These are phyloP conservation scores for Aureobasidium mangrovei DNA, from an alignment of 2,329 filamentous ascomycete genomes.

Conservation along the genomic window DNA sequence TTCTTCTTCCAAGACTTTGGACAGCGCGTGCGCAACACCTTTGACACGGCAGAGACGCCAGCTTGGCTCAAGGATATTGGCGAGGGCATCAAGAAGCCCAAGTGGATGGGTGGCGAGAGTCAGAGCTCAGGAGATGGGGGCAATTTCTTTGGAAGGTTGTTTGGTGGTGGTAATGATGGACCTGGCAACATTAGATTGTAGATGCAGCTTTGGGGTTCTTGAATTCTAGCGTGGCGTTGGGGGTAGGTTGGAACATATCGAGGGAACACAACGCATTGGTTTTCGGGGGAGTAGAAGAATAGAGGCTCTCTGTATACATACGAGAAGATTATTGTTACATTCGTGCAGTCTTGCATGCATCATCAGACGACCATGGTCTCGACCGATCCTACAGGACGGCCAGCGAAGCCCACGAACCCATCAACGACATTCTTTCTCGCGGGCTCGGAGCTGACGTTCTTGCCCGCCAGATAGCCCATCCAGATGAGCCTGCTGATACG, in stretches of 20 bases:
- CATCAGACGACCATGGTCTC: constrained; percentile 57
- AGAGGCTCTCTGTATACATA: neutral
- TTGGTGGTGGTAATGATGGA: constrained; percentile 22
- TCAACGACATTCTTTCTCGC: constrained; percentile 76
- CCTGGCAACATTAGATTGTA: constrained; percentile 6
- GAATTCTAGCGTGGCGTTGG: constrained; percentile 5
- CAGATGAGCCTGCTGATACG: constrained; percentile 73
- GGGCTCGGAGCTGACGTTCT: constrained; percentile 74
- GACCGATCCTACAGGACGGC: constrained; percentile 78
- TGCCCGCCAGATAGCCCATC: constrained; percentile 83
- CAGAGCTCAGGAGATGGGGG: constrained; percentile 17
- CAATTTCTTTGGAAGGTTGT: constrained; percentile 24
- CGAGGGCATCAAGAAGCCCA: constrained; percentile 62
- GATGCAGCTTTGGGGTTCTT: neutral
- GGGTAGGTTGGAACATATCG: neutral
- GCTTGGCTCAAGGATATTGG: constrained; percentile 71
- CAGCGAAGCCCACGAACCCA: constrained; percentile 79
- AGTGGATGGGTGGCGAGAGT: constrained; percentile 60
- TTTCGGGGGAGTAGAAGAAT: neutral
- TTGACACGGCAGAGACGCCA: constrained; percentile 73
- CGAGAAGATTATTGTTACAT: neutral
- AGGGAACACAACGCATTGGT: neutral
- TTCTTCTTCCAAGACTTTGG: constrained; percentile 78
- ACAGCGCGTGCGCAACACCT: constrained; percentile 82
- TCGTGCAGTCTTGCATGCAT: neutral